Conservation (phyloP, 176 grass and related monocot genomes). For the Raddia distichophylla region DNA sequence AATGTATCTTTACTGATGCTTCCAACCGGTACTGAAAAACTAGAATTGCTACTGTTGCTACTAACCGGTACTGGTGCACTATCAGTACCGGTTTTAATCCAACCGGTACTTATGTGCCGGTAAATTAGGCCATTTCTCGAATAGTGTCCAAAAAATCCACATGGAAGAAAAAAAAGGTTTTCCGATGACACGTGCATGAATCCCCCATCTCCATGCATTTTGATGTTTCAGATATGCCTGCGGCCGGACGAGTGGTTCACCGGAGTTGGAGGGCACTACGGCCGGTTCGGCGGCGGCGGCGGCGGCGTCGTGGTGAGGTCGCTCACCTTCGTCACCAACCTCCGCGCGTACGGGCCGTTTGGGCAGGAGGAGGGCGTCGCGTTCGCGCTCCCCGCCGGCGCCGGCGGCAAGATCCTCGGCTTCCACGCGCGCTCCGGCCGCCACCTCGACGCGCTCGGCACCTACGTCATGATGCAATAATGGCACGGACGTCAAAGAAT, state of each 20-base stretch:
- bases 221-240: constrained; percentile 37
- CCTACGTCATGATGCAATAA: constrained; percentile 47
- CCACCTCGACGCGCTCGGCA: constrained; percentile 53
- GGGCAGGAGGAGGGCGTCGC: constrained; percentile 41
- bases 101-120: too few species aligned
- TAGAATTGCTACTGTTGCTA: too few species aligned
- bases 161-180: too few species aligned
- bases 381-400: constrained; percentile 46
- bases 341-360: constrained; percentile 48
- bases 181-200: too few species aligned
- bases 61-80: too few species aligned
- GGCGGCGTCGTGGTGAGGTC: constrained; percentile 38
- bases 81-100: too few species aligned
- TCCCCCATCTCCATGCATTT: too few species aligned
- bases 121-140: too few species aligned
- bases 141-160: too few species aligned
- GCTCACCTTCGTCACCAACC: constrained; percentile 45
- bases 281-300: constrained; percentile 16
- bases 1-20: too few species aligned
- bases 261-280: constrained; percentile 34
- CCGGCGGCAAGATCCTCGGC: constrained; percentile 51
- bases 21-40: too few species aligned
- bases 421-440: constrained; percentile 56
- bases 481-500: neutral
- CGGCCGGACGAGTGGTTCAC: constrained; percentile 47